Base-by-base conservation (phyloP, 2,329 filamentous ascomycete genomes). In the Clarireedia hainanense region DNA sequence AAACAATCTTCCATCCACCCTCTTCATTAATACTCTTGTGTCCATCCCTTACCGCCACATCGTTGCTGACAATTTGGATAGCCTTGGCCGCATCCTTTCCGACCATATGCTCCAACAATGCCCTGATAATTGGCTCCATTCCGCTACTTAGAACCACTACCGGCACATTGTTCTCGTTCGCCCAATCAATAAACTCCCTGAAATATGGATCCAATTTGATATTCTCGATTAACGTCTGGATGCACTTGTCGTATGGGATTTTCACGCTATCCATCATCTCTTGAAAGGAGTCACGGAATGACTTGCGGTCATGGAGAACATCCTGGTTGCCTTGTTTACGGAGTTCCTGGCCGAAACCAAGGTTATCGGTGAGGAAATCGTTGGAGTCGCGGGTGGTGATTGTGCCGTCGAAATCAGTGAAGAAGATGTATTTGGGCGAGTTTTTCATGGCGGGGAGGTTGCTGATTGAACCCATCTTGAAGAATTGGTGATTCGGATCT, bases 321-420 rank as follows among this genome's bases (percentile, higher is more conserved):
- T 88, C 88, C 61, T 80, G 73, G 74, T 95, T 96, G 62, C 84
- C 82, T 69, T 85, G 73, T 56, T 80, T 79, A 61, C 94, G 89
- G 63, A 83, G 80, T 60, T 80, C 83, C 27, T 72, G 68, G 50
- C 94, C 94, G 69, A 86, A 96, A 60, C 94, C 94, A 59, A 96
- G 80, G 73, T 89, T 94, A 76, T 97, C 94, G 57, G 91, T 96
- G 83, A 92, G 76, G 71, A 73, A 81, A 72, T 83, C 81, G 69
- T 85, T 86, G 69, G 76, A 80, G 72, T 85, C 83, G 66, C 80
- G 76, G 55, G 78, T 79, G 49, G 92, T 96, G 70, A 96, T 92
- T 53, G 91, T 97, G 67, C 94, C 94, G 73, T 99, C 94, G 70
- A 97, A 97, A 75, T 99, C 94, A 64, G 91, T 96, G 78, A 97